Conservation (phyloP, 345 rosid genomes). For the Microcos paniculata region DNA sequence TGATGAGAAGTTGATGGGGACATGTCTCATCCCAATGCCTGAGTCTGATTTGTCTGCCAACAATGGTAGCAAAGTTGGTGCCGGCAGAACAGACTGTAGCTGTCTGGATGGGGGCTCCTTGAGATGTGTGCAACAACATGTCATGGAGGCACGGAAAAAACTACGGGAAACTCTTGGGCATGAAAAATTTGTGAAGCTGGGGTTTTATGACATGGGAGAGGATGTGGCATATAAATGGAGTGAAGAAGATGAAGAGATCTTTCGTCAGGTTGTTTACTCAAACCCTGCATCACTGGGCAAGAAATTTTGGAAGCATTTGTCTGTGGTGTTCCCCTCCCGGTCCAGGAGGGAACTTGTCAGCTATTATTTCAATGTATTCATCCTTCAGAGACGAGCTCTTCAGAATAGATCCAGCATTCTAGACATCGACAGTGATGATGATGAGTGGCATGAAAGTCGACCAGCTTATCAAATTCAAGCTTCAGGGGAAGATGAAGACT, state of each 20-base stretch:
- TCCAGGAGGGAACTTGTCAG: constrained; percentile 40
- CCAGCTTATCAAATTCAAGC: background rate
- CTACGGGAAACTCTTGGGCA: constrained; percentile 41
- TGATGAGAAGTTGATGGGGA: constrained; percentile 38
- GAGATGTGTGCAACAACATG: constrained; percentile 43
- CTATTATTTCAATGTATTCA: constrained; percentile 58
- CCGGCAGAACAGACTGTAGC: constrained; percentile 25
- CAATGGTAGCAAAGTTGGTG: constrained; percentile 18
- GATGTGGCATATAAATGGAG: constrained; percentile 45
- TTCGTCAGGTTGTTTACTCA: constrained; percentile 32
- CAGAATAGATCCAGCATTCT: constrained; percentile 40
- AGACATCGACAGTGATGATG: constrained; percentile 51
- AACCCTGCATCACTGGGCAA: constrained; percentile 43
- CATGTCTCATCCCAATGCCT: constrained; percentile 58
- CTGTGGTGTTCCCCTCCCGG: constrained; percentile 49
- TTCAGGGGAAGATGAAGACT: constrained; percentile 38
- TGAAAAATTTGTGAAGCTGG: constrained; percentile 37
- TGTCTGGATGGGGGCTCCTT: constrained; percentile 40
- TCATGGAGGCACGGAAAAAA: constrained; percentile 45
- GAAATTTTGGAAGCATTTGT: constrained; percentile 62
- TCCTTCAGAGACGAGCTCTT: constrained; percentile 43
- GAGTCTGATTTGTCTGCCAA: constrained; percentile 17
- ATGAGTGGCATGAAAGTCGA: constrained; percentile 41
- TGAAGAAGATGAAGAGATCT: constrained; percentile 43
- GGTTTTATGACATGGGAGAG: constrained; percentile 61